Conservation (phyloP, 148 eudicot genomes). For the Selenicereus undatus region DNA sequence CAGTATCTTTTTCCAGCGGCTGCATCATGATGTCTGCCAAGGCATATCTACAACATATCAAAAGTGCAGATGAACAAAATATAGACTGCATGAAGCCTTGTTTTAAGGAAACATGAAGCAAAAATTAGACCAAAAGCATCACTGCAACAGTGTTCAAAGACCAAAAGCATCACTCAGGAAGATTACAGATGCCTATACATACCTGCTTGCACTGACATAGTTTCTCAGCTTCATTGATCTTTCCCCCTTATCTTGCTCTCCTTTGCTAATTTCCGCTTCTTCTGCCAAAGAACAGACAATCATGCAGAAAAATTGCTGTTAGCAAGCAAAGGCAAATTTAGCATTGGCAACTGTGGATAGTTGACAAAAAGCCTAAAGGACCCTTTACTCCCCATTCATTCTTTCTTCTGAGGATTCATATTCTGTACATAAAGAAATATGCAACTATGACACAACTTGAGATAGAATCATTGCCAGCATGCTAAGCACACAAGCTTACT, state of each 20-base stretch:
- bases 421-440: not conserved
- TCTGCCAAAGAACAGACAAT: constrained; percentile 39
- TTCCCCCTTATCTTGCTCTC: constrained; percentile 34
- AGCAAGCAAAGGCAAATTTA: constrained; percentile 6
- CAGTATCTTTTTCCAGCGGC: constrained; percentile 77
- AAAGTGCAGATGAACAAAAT: too few species aligned
- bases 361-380: not conserved
- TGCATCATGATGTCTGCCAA: too few species aligned
- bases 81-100: too few species aligned
- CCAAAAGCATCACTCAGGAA: too few species aligned
- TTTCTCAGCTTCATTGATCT: constrained; percentile 37
- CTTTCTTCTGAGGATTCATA: not conserved
- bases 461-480: not conserved
- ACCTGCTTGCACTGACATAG: constrained; percentile 51
- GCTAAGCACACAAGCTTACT: not conserved
- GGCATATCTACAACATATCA: too few species aligned
- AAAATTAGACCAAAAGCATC: too few species aligned
- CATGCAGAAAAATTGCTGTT: constrained; percentile 17
- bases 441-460: not conserved
- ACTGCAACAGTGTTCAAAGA: too few species aligned
- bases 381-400: not conserved
- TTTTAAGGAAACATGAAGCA: too few species aligned
- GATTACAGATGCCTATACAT: too few species aligned
- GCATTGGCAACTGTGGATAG: not conserved
- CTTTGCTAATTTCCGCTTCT: constrained; percentile 52